phyloP scores from a whole-genome alignment of 2,329 filamentous ascomycete genomes.

The Penicillium sp. region DNA sequence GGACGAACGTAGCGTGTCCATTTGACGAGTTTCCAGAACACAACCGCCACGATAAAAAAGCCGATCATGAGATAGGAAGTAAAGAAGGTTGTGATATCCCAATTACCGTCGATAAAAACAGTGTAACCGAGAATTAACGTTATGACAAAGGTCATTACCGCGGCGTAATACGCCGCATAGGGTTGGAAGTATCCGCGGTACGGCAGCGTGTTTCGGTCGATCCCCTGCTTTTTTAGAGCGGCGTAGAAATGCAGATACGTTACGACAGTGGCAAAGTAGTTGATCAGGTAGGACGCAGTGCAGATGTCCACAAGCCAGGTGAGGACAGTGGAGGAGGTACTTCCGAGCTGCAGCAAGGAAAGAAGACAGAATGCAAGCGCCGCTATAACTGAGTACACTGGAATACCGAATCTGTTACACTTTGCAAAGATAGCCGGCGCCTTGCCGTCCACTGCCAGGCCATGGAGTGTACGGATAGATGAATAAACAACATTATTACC shows the following conservation, averaged over 20 bases:
- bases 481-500: conserved; percentile 72
- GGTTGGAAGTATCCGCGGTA: conserved; percentile 67
- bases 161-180: conserved; percentile 62
- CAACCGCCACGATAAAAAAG: conserved; percentile 63
- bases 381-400: conserved; percentile 58
- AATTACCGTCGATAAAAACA: conserved; percentile 60
- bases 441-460: conserved; percentile 64
- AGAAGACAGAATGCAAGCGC: conserved; percentile 60
- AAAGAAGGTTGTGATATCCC: conserved; percentile 69
- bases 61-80: conserved; percentile 72
- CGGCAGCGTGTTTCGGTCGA: conserved; percentile 52
- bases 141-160: conserved; percentile 66
- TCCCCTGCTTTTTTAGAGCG: conserved; percentile 56
- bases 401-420: conserved; percentile 66
- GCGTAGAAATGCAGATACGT: conserved; percentile 62
- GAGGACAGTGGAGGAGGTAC: conserved; percentile 54
- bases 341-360: conserved; percentile 60
- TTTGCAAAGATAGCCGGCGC: conserved; percentile 66
- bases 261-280: conserved; percentile 60
- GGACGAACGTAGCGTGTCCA: conserved; percentile 53
- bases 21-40: conserved; percentile 59
- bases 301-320: conserved; percentile 58
- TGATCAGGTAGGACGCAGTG: conserved; percentile 55
- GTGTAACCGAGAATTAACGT: conserved; percentile 75
- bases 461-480: conserved; percentile 67